Conservation (phyloP, 2,329 filamentous ascomycete species). For the Diaporthe amygdali region DNA sequence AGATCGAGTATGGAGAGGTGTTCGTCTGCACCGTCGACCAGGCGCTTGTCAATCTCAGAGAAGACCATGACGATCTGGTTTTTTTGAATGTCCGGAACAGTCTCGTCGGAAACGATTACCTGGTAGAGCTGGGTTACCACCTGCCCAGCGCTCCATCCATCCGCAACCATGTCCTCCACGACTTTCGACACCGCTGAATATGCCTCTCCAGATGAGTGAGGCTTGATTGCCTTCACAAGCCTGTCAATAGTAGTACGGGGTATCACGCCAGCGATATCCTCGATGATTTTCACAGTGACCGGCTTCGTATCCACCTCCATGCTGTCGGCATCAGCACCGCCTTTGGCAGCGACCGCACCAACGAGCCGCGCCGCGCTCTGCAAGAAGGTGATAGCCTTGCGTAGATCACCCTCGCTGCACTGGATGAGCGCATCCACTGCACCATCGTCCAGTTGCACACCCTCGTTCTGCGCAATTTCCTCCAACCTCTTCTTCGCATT, state of each 20-base stretch:
- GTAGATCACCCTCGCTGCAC: slow-evolving; percentile 90
- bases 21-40: slow-evolving; percentile 95
- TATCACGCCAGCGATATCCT: slow-evolving; percentile 96
- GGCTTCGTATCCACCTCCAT: slow-evolving; percentile 65
- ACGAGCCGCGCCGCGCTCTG: slow-evolving; percentile 93
- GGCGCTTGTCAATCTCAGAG: slow-evolving; percentile 90
- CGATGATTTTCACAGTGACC: slow-evolving; percentile 80
- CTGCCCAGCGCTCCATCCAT: slow-evolving; percentile 95
- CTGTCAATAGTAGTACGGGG: slow-evolving; percentile 74
- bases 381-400: slow-evolving; percentile 94
- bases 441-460: slow-evolving; percentile 76
- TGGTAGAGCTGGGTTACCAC: slow-evolving; percentile 82
- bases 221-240: slow-evolving; percentile 78
- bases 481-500: slow-evolving; percentile 81
- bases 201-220: slow-evolving; percentile 64
- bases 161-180: slow-evolving; percentile 89
- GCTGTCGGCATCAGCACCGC: slow-evolving; percentile 50
- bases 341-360: slow-evolving; percentile 63
- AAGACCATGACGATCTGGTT: slow-evolving; percentile 89
- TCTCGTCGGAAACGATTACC: slow-evolving; percentile 81
- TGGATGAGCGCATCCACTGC: slow-evolving; percentile 83
- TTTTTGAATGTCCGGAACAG: slow-evolving; percentile 83
- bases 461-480: slow-evolving; percentile 82
- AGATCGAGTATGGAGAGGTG: slow-evolving; percentile 90
- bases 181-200: slow-evolving; percentile 79